Evolutionary conservation across 2,329 filamentous ascomycete genomes (phyloP), one percentile per base, ranked within the genome.

Genomic region (Trichoderma simmonsii): DNA sequence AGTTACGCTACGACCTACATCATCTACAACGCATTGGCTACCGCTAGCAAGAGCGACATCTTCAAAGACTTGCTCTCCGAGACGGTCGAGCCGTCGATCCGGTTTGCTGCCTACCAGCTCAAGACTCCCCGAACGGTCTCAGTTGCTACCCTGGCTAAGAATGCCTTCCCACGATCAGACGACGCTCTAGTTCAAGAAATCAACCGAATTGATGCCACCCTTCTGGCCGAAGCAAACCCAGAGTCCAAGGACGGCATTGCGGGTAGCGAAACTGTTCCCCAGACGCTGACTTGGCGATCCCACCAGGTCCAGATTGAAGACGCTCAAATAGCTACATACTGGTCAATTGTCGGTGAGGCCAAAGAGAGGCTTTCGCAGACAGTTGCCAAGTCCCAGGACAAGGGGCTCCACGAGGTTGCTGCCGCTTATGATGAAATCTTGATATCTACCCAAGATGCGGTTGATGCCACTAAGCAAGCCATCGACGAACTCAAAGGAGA

Each of bases 51-150:
- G 21, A 91, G 90, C 73, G 95, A 97, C 72, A 85, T 92, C 43
- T 96, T 93, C 85, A 94, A 93, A 79, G 95, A 98, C 73, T 86
- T 98, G 28, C 84, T 99, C 71, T 90, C 92, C 62, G 91, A 93
- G 77, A 97, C 93, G 5, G 91, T 97, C 73, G 96, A 99, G 79
- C 95, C 95, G 2, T 97, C 94, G 74, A 93, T 99, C 77, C 91
- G 95, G 74, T 98, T 97, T 81, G 95, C 95, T 43, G 94, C 96
- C 21, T 98, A 98, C 80, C 94, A 97, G 81, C 87, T 94, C 79
- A 92, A 95, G 80, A 89, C 97, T 36, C 93, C 95, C 0, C 90
- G 96, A 57, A 97, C 94, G 2, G 89, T 94, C 69, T 91, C 95
- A 3, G 91, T 97, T 63, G 87, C 92, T 0, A 88, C 90, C 8